Evolutionary conservation across 768 basidiomycete genomes (phyloP).

Genomic region (Clitopilus hobsonii): DNA sequence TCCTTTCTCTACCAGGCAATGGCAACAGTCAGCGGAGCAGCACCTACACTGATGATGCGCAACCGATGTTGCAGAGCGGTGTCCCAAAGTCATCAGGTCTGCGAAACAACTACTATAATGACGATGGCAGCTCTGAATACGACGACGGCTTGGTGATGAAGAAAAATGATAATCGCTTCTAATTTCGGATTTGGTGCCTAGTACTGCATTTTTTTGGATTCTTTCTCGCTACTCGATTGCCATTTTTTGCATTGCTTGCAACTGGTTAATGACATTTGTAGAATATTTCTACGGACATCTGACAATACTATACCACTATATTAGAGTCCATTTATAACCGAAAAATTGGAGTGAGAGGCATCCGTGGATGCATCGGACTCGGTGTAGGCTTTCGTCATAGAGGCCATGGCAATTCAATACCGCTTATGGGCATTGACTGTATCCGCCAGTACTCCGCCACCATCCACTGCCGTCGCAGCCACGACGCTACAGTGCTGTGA

Average conservation of each 20-base stretch:
- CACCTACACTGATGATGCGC: conserved; percentile 48
- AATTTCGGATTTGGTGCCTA: conserved; percentile 8
- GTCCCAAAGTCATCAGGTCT: conserved; percentile 52
- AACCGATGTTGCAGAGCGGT: conserved; percentile 47
- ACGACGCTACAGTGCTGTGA: conserved; percentile 1
- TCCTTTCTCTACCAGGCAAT: conserved; percentile 49
- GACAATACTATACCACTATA: neutral
- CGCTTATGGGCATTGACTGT: neutral
- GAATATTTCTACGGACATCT: neutral
- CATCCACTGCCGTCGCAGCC: neutral
- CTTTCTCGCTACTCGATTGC: conserved; percentile 11
- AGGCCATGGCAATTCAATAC: neutral
- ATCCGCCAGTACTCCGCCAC: neutral
- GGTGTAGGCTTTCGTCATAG: neutral
- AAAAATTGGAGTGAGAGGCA: neutral
- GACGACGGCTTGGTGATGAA: conserved; percentile 45
- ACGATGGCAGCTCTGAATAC: conserved; percentile 43
- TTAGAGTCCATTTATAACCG: neutral
- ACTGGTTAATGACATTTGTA: neutral
- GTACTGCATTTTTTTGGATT: conserved; percentile 8
- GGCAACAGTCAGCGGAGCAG: conserved; percentile 41
- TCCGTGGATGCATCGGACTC: neutral
- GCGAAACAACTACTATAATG: conserved; percentile 42
- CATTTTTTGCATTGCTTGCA: conserved; percentile 5
- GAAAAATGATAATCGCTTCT: conserved; percentile 34